phyloP scores from a whole-genome alignment of 1,284 basidiomycete species.

The Trametes hirsuta region DNA sequence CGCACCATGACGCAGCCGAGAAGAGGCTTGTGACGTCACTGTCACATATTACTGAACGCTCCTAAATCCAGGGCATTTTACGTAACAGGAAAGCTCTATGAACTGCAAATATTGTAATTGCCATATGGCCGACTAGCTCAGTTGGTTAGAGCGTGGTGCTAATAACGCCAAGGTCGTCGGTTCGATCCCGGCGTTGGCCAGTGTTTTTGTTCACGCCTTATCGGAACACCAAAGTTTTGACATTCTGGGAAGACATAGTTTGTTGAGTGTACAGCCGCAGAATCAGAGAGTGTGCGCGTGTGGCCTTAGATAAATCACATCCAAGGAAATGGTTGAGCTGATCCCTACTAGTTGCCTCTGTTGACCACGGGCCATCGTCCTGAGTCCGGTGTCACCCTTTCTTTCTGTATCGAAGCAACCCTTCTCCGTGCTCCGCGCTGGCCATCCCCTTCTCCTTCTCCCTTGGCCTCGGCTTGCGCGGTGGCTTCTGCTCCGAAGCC shows the following conservation, averaged over 20 bases:
- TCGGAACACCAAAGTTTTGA: neutral
- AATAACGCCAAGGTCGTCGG: constrained; percentile 20
- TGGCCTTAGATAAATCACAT: too few relatives aligned
- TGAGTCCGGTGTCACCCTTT: neutral
- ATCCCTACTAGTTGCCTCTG: neutral
- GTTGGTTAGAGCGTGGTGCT: constrained; percentile 19
- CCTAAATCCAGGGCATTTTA: too few relatives aligned
- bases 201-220: neutral
- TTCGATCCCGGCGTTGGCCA: constrained; percentile 17
- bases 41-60: constrained; percentile 8
- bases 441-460: neutral
- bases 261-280: too few relatives aligned
- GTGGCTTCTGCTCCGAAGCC: neutral
- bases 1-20: neutral
- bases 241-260: too few relatives aligned
- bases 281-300: too few relatives aligned
- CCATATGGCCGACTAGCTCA: constrained; percentile 13
- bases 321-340: too few relatives aligned
- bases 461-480: constrained; percentile 3
- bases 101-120: too few relatives aligned
- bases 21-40: neutral
- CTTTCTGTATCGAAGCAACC: constrained; percentile 14
- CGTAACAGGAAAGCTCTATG: too few relatives aligned
- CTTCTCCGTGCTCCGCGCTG: constrained; percentile 3
- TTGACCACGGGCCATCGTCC: neutral